phyloP scores from a whole-genome alignment of 2,329 filamentous ascomycete genomes.

The Calonectria fujianensis region DNA sequence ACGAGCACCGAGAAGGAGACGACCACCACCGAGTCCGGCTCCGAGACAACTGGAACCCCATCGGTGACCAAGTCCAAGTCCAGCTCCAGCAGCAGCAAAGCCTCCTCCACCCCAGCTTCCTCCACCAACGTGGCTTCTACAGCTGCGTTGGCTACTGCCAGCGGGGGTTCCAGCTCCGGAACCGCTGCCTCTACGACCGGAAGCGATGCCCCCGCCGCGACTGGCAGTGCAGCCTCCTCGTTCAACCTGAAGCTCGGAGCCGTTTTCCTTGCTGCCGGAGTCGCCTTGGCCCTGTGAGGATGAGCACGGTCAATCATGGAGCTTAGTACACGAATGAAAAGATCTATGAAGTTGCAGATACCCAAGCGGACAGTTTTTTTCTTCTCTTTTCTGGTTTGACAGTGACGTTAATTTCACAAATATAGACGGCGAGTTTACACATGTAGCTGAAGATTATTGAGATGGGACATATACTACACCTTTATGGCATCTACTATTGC shows the following conservation, averaged over 20 bases:
- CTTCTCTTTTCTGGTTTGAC: not conserved
- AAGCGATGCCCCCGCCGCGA: conserved; percentile 8
- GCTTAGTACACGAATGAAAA: not conserved
- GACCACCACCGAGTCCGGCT: not conserved
- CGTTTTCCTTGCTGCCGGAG: conserved; percentile 25
- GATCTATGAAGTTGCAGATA: conserved; percentile 9
- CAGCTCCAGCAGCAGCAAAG: not conserved
- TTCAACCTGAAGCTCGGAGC: conserved; percentile 18
- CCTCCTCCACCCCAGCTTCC: not conserved
- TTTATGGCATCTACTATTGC: not conserved
- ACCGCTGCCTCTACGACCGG: conserved; percentile 14
- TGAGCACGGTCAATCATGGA: not conserved
- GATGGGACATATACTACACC: not conserved
- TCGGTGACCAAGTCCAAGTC: not conserved
- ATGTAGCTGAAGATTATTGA: not conserved
- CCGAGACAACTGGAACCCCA: conserved; percentile 19
- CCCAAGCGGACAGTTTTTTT: conserved; percentile 1
- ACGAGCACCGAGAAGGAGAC: conserved; percentile 11
- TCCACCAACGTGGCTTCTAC: conserved; percentile 3
- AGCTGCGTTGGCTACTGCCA: not conserved
- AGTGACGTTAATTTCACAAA: not conserved
- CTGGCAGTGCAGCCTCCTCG: conserved; percentile 5
- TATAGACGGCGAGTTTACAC: not conserved
- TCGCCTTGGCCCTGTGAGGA: conserved; percentile 20
- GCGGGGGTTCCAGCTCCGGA: not conserved